Percentiles rank a stretch among this genome's conserved stretches.
These are phyloP conservation scores for Pythium scleroteichum DNA, from an alignment of 352 stramenopile genomes.

Conservation along the genomic window DNA sequence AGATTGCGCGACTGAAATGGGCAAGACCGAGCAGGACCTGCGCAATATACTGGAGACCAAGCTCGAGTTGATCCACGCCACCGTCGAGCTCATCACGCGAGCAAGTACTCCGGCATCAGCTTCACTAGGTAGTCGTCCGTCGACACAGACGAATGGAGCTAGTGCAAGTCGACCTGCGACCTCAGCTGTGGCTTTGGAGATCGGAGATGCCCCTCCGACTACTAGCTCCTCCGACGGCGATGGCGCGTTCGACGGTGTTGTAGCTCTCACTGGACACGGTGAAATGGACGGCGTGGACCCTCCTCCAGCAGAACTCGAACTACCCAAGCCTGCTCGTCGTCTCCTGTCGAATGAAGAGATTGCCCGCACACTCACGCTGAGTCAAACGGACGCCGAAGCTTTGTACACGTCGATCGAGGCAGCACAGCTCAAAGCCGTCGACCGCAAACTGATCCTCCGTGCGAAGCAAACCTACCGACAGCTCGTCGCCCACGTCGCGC, in stretches of 20 bases:
- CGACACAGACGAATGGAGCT: slow-evolving; percentile 1
- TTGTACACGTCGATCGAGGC: slow-evolving; percentile 75
- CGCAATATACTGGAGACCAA: slow-evolving; percentile 61
- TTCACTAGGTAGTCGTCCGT: slow-evolving; percentile 4
- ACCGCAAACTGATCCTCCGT: slow-evolving; percentile 48
- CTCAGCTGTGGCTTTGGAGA: background rate
- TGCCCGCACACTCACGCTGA: slow-evolving; percentile 48
- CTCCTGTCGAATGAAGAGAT: slow-evolving; percentile 46
- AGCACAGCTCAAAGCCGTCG: slow-evolving; percentile 61
- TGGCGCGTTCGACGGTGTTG: background rate
- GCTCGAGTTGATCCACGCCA: slow-evolving; percentile 53
- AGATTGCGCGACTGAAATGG: slow-evolving; percentile 73
- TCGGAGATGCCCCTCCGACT: background rate
- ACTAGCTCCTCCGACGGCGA: background rate
- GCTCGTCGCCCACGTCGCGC: slow-evolving; percentile 62
- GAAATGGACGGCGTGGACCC: slow-evolving; percentile 30
- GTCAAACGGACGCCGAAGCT: slow-evolving; percentile 67
- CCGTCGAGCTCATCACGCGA: slow-evolving; percentile 39
- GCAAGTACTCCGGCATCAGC: slow-evolving; percentile 17
- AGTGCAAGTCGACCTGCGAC: slow-evolving; percentile 18
- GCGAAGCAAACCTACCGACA: slow-evolving; percentile 68
- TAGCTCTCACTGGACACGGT: background rate
- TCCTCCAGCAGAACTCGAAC: slow-evolving; percentile 10
- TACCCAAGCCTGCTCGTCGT: slow-evolving; percentile 14
- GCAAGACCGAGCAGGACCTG: slow-evolving; percentile 68